phyloP scores from a whole-genome alignment of 169 alveolate genomes.

The Sarcocystis neurona region DNA sequence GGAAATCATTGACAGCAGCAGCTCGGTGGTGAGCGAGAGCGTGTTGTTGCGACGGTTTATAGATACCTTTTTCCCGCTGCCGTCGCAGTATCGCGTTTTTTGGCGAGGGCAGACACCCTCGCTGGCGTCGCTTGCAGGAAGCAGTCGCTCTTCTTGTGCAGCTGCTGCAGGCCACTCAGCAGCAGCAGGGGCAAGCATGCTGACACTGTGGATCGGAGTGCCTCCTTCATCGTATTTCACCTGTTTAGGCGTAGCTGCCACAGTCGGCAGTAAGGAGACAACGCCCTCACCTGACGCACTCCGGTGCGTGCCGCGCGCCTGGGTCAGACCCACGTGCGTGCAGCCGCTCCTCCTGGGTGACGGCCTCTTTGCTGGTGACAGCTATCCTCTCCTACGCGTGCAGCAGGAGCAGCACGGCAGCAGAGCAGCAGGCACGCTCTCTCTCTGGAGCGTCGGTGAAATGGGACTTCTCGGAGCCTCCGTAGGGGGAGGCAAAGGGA shows the following conservation, averaged over 20 bases:
- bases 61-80: slow-evolving; percentile 38
- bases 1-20: slow-evolving; percentile 33
- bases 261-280: background rate
- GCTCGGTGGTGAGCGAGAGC: slow-evolving; percentile 34
- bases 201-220: slow-evolving; percentile 55
- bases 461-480: slow-evolving; percentile 55
- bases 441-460: slow-evolving; percentile 56
- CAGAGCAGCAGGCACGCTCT: slow-evolving; percentile 20
- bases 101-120: slow-evolving; percentile 33
- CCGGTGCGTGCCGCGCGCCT: slow-evolving; percentile 51
- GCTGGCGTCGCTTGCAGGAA: background rate
- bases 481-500: slow-evolving; percentile 15
- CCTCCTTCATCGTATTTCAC: slow-evolving; percentile 51
- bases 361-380: slow-evolving; percentile 5
- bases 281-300: slow-evolving; percentile 55
- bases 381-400: background rate
- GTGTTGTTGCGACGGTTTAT: background rate
- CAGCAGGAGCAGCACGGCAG: slow-evolving; percentile 4
- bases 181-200: background rate
- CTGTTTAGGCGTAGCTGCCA: slow-evolving; percentile 40
- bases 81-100: slow-evolving; percentile 11
- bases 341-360: slow-evolving; percentile 21
- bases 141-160: background rate
- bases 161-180: background rate
- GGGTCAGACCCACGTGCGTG: slow-evolving; percentile 6